Percentiles rank a stretch among this genome's conserved stretches.
phyloP scores from a whole-genome alignment of 306 rosid species.

The Mimosa pudica region DNA sequence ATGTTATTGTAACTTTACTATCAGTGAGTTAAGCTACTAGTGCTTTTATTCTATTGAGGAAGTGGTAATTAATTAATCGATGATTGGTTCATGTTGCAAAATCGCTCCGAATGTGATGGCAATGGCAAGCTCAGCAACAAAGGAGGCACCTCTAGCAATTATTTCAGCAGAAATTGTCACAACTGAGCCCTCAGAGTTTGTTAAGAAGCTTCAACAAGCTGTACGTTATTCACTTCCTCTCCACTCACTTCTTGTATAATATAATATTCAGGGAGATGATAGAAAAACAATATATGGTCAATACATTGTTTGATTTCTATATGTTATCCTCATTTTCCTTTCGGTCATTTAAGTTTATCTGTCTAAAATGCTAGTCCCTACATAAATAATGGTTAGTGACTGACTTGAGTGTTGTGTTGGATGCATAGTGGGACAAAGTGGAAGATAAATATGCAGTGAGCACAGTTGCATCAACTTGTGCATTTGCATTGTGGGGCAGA shows the following conservation, averaged over 20 bases:
- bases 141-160: conserved; percentile 86
- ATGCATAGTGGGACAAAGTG: conserved; percentile 85
- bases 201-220: conserved; percentile 65
- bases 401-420: conserved; percentile 31
- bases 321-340: too few species aligned
- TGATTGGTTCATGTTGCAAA: conserved; percentile 69
- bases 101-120: conserved; percentile 77
- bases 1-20: not conserved
- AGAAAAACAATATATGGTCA: too few species aligned
- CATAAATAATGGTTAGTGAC: not conserved
- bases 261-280: not conserved
- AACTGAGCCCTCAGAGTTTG: conserved; percentile 69
- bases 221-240: conserved; percentile 35
- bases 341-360: too few species aligned
- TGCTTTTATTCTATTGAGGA: not conserved
- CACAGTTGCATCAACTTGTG: conserved; percentile 65
- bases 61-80: not conserved
- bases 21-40: not conserved
- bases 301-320: too few species aligned
- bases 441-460: conserved; percentile 94
- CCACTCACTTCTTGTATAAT: not conserved
- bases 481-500: conserved; percentile 66
- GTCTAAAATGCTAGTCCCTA: too few species aligned
- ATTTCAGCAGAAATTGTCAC: conserved; percentile 62
- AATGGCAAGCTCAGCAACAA: conserved; percentile 68